These are phyloP conservation scores for Paecilomyces sp. DNA, from an alignment of 2,329 filamentous ascomycete genomes.

Conservation along the genomic window DNA sequence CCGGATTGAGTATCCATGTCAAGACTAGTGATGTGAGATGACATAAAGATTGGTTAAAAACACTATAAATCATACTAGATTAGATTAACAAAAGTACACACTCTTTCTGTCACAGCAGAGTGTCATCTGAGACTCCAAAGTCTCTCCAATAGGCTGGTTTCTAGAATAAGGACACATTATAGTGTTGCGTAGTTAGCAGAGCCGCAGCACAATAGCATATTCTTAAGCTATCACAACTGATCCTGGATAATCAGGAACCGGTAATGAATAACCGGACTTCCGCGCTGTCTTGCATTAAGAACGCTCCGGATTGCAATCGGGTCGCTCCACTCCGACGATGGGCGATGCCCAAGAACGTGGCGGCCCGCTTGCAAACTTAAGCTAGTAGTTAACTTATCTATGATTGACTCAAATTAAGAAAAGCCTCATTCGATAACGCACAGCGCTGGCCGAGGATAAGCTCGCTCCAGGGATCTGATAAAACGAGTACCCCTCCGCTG, in stretches of 20 bases:
- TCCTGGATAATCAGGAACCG: neutral
- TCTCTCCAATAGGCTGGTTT: neutral
- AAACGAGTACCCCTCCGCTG: neutral
- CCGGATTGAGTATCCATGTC: too few species aligned
- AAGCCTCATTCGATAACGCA: neutral
- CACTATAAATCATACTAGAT: too few species aligned
- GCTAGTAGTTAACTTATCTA: neutral
- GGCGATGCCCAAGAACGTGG: neutral
- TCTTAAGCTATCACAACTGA: too few species aligned
- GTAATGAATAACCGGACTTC: neutral
- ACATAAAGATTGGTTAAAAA: too few species aligned
- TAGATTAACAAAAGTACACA: neutral
- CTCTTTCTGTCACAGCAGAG: neutral
- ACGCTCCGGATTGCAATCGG: neutral
- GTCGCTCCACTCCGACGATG: conserved; percentile 1
- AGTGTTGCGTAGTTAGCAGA: neutral
- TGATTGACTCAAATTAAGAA: neutral
- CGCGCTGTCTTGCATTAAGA: neutral
- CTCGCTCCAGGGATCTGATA: neutral
- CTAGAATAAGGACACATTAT: neutral
- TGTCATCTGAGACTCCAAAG: neutral
- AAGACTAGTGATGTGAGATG: too few species aligned
- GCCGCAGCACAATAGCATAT: neutral
- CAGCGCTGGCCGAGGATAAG: neutral
- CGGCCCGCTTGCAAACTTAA: neutral